A percentile compares a stretch with the other conserved stretches of the same genome.
Evolutionary conservation across 805 yeast species (phyloP).

Genomic region (Ogataea thermomethanolica): DNA sequence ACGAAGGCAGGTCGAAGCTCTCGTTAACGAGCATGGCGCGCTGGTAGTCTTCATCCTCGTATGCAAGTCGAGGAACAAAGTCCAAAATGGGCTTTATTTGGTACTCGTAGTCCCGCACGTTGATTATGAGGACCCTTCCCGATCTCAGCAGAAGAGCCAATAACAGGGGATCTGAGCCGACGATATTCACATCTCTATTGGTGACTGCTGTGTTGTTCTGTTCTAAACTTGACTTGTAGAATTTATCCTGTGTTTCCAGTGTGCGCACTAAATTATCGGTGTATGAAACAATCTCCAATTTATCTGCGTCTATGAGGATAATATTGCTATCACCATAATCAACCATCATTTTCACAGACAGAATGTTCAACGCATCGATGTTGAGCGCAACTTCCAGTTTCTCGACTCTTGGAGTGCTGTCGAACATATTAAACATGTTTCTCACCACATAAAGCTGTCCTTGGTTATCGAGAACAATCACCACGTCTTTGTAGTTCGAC

Average conservation of each 20-base stretch:
- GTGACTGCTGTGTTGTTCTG: constrained; percentile 17
- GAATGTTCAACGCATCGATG: constrained; percentile 6
- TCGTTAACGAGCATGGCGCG: constrained; percentile 11
- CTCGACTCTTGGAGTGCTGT: constrained; percentile 5
- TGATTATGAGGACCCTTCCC: constrained; percentile 41
- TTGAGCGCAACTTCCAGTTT: constrained; percentile 9
- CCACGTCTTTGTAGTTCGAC: constrained; percentile 29
- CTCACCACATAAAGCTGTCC: constrained; percentile 27
- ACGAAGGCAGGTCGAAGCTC: constrained; percentile 26
- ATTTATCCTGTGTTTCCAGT: constrained; percentile 10
- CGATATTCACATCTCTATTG: constrained; percentile 18
- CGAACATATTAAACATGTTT: constrained; percentile 17
- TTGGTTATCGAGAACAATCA: constrained; percentile 21
- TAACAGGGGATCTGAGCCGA: constrained; percentile 31
- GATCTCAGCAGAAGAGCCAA: constrained; percentile 36
- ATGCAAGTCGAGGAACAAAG: constrained; percentile 23
- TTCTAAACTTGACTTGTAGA: constrained; percentile 26
- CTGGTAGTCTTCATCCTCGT: constrained; percentile 21
- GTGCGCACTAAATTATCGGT: constrained; percentile 6
- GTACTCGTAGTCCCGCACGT: constrained; percentile 34
- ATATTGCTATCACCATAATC: constrained; percentile 33
- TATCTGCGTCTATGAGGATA: constrained; percentile 17
- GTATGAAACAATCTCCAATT: constrained; percentile 24
- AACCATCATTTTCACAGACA: constrained; percentile 21
- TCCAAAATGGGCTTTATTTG: constrained; percentile 17